Evolutionary conservation across 768 basidiomycete genomes (phyloP).

Genomic region (Asterophora lycoperdoides): DNA sequence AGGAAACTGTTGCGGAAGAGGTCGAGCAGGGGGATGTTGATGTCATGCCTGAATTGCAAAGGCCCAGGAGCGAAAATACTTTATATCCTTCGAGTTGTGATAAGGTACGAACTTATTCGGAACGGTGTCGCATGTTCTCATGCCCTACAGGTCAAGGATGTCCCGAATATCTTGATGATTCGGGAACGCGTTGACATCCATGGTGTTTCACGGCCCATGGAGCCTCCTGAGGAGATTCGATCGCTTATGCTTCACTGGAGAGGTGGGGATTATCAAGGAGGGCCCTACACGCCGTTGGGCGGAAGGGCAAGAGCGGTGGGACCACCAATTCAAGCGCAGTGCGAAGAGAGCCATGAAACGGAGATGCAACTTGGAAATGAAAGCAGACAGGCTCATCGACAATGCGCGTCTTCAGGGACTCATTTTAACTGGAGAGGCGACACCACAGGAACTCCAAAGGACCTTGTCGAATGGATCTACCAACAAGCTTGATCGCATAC

Average conservation of each 20-base stretch:
- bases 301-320: slow-evolving; percentile 58
- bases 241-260: slow-evolving; percentile 47
- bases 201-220: slow-evolving; percentile 61
- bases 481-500: slow-evolving; percentile 26
- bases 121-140: neutral
- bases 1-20: slow-evolving; percentile 23
- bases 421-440: slow-evolving; percentile 16
- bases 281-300: slow-evolving; percentile 65
- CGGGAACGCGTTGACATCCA: slow-evolving; percentile 68
- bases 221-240: slow-evolving; percentile 48
- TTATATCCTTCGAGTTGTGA: neutral
- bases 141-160: slow-evolving; percentile 4
- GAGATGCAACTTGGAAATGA: slow-evolving; percentile 41
- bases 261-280: slow-evolving; percentile 75
- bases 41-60: slow-evolving; percentile 3
- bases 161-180: slow-evolving; percentile 45
- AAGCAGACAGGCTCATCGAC: slow-evolving; percentile 39
- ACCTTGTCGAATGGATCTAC: neutral
- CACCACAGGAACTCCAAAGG: neutral
- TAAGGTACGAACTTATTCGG: neutral
- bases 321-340: slow-evolving; percentile 41
- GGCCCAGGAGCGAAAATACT: slow-evolving; percentile 1
- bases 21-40: slow-evolving; percentile 23
- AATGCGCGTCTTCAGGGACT: slow-evolving; percentile 47
- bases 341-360: slow-evolving; percentile 41